These are phyloP conservation scores for Podospora fimiseda DNA, from an alignment of 495 filamentous ascomycete genomes.

Conservation along the genomic window DNA sequence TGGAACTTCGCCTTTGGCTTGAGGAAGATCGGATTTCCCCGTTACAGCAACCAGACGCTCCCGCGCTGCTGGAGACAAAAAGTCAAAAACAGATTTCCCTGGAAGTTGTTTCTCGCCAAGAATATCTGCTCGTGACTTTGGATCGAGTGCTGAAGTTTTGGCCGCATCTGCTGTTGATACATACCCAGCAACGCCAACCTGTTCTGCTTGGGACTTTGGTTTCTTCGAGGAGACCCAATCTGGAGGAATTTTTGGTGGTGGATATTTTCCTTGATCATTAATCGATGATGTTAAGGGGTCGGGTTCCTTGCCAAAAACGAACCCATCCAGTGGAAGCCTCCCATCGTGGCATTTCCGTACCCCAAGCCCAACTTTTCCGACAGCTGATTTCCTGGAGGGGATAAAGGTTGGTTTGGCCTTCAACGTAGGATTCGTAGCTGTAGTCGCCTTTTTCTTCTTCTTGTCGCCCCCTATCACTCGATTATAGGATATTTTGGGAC, in stretches of 20 bases:
- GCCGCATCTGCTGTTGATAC: constrained; percentile 69
- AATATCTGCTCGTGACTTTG: constrained; percentile 70
- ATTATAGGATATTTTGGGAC: constrained; percentile 88
- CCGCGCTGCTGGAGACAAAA: constrained; percentile 73
- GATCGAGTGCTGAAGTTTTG: constrained; percentile 68
- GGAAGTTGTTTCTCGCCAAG: constrained; percentile 78
- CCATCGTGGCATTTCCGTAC: constrained; percentile 85
- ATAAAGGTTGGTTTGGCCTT: constrained; percentile 68
- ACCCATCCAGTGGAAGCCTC: constrained; percentile 77
- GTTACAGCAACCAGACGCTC: constrained; percentile 69
- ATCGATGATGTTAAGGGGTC: constrained; percentile 50
- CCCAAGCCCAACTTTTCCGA: constrained; percentile 49
- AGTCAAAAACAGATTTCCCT: constrained; percentile 94
- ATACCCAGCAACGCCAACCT: constrained; percentile 37
- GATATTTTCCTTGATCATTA: constrained; percentile 56
- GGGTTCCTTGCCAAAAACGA: constrained; percentile 57
- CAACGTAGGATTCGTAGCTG: constrained; percentile 55
- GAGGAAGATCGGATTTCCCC: constrained; percentile 70
- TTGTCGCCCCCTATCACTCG: constrained; percentile 76
- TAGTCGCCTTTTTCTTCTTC: constrained; percentile 64
- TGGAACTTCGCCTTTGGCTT: constrained; percentile 67
- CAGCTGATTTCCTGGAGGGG: constrained; percentile 58
- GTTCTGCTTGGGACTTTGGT: constrained; percentile 28
- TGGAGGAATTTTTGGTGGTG: constrained; percentile 66
- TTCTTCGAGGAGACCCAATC: constrained; percentile 69